Evolutionary conservation across 2,329 filamentous ascomycete species (phyloP).

Genomic region (Didymella sp.): DNA sequence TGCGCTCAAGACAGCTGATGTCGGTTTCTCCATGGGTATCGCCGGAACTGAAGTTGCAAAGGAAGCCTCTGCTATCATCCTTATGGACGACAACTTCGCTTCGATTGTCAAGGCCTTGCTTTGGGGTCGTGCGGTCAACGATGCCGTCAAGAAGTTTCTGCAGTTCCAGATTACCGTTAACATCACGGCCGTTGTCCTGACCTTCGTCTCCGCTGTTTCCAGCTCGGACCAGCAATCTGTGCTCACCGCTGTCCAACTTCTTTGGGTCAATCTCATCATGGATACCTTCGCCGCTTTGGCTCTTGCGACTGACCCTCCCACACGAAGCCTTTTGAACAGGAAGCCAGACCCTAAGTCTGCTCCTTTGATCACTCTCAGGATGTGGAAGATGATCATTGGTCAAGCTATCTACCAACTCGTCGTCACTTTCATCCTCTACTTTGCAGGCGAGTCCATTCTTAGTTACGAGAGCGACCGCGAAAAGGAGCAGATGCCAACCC

Average conservation of each 20-base stretch:
- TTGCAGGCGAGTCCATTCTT: conserved; percentile 70
- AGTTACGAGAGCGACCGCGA: conserved; percentile 59
- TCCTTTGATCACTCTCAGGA: conserved; percentile 81
- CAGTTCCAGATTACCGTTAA: conserved; percentile 83
- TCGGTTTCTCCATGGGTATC: conserved; percentile 87
- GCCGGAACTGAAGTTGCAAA: conserved; percentile 84
- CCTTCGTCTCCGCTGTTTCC: conserved; percentile 85
- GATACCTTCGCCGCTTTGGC: conserved; percentile 91
- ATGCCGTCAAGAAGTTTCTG: conserved; percentile 53
- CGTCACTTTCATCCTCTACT: conserved; percentile 82
- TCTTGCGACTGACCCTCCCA: conserved; percentile 88
- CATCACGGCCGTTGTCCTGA: conserved; percentile 85
- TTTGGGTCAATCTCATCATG: conserved; percentile 98
- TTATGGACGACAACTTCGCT: conserved; percentile 88
- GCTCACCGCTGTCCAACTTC: conserved; percentile 84
- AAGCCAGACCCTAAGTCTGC: conserved; percentile 79
- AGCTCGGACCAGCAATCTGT: conserved; percentile 74
- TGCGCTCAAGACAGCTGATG: conserved; percentile 79
- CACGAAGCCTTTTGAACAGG: conserved; percentile 78
- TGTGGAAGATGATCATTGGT: conserved; percentile 99
- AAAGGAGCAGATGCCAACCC: conserved; percentile 67
- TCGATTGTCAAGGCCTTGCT: conserved; percentile 85
- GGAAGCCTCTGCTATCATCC: conserved; percentile 82
- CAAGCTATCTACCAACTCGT: conserved; percentile 88
- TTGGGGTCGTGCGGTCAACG: conserved; percentile 67